Conservation (phyloP, 495 filamentous ascomycete genomes). For the Penicillium goetzii region DNA sequence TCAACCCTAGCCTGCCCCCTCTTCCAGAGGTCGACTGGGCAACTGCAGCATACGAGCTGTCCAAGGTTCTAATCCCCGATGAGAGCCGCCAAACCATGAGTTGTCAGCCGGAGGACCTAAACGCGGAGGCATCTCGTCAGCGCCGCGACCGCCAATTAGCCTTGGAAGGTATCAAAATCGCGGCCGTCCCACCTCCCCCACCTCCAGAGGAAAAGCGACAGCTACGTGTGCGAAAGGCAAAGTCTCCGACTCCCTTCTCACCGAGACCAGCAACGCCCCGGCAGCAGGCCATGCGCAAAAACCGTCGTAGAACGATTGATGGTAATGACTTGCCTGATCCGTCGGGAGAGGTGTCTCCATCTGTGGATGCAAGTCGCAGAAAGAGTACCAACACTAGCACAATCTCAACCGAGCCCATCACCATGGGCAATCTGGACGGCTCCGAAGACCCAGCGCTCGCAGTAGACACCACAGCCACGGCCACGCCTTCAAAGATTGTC, state of each 20-base stretch:
- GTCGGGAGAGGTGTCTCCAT: constrained; percentile 46
- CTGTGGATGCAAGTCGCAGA: constrained; percentile 39
- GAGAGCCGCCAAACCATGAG: constrained; percentile 69
- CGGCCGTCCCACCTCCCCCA: constrained; percentile 32
- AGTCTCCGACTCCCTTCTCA: constrained; percentile 47
- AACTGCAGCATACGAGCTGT: constrained; percentile 76
- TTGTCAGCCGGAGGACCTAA: constrained; percentile 74
- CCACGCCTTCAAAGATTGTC: constrained; percentile 23
- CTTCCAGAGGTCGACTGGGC: constrained; percentile 84
- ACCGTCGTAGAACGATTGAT: constrained; percentile 69
- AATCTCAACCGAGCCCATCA: constrained; percentile 21
- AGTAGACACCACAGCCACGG: constrained; percentile 2
- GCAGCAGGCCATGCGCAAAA: constrained; percentile 51
- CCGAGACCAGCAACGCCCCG: constrained; percentile 50
- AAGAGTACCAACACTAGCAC: constrained; percentile 35
- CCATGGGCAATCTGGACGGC: constrained; percentile 9
- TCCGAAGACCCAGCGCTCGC: neutral
- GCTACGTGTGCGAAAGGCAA: constrained; percentile 71
- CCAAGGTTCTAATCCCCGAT: constrained; percentile 77
- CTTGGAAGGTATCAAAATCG: constrained; percentile 26
- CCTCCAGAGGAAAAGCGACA: constrained; percentile 63
- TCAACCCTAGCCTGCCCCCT: constrained; percentile 58
- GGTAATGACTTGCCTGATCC: constrained; percentile 46
- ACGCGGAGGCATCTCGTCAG: constrained; percentile 62
- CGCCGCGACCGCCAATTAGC: constrained; percentile 64